These are phyloP conservation scores for Penicillium sclerotigenum DNA, from an alignment of 2,329 filamentous ascomycete genomes.

Conservation along the genomic window DNA sequence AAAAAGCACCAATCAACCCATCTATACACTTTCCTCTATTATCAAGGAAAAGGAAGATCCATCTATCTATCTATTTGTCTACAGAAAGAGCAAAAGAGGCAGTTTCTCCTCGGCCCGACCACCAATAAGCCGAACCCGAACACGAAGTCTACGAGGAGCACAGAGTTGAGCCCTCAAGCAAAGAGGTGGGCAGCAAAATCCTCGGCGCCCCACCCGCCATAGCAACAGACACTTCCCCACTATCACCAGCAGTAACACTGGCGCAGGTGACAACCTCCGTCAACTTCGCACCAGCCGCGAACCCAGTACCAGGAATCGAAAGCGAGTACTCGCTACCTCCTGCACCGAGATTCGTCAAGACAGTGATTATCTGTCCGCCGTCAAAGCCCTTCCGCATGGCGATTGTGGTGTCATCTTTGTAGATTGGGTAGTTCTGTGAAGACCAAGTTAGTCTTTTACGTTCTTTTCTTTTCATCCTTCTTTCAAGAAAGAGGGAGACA, in stretches of 20 bases:
- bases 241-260: constrained; percentile 40
- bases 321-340: constrained; percentile 26
- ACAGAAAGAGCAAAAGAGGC: background rate
- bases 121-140: background rate
- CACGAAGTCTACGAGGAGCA: constrained; percentile 5
- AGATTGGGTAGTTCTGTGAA: constrained; percentile 41
- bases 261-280: constrained; percentile 41
- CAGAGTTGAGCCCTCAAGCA: constrained; percentile 10
- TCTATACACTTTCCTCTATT: no score
- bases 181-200: constrained; percentile 31
- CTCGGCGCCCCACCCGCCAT: constrained; percentile 46
- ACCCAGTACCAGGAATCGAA: constrained; percentile 26
- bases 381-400: constrained; percentile 45
- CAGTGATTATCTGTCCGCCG: constrained; percentile 39
- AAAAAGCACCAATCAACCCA: background rate
- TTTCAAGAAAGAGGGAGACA: background rate
- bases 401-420: constrained; percentile 43
- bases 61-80: background rate
- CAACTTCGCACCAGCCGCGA: constrained; percentile 20
- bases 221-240: constrained; percentile 44
- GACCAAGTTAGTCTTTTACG: background rate
- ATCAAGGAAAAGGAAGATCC: background rate
- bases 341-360: constrained; percentile 46
- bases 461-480: background rate
- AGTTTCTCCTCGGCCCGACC: background rate